Percentiles rank a stretch among this genome's conserved stretches.
Conservation (phyloP, 306 rosid species). For the Purshia tridentata region DNA sequence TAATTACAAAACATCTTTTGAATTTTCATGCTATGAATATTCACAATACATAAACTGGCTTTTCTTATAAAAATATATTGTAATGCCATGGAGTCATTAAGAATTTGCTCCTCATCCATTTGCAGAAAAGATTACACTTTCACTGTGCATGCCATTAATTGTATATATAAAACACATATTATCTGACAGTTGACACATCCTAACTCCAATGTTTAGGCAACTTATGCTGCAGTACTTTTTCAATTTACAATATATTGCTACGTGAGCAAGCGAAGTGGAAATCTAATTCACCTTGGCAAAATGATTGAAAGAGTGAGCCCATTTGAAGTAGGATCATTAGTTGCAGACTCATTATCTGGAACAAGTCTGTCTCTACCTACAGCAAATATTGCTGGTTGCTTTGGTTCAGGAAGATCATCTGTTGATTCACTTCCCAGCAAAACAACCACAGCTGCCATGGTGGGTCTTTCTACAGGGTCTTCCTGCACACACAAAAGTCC, state of each 20-base stretch:
- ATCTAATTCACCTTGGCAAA: neutral
- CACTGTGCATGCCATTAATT: too few species aligned
- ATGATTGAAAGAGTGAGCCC: neutral
- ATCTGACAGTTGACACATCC: too few species aligned
- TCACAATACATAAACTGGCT: too few species aligned
- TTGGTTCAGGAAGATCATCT: constrained; percentile 43
- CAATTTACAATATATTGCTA: neutral
- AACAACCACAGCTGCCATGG: constrained; percentile 43
- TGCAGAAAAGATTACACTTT: too few species aligned
- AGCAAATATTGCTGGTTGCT: constrained; percentile 42
- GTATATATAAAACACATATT: too few species aligned
- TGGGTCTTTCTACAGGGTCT: constrained; percentile 52
- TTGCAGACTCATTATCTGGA: constrained; percentile 18
- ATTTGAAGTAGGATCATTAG: neutral
- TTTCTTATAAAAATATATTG: too few species aligned
- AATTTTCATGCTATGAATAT: too few species aligned
- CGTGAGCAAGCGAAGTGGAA: neutral
- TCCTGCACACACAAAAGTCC: constrained; percentile 62
- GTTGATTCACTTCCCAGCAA: constrained; percentile 35
- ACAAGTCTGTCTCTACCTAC: constrained; percentile 3
- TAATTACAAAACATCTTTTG: too few species aligned
- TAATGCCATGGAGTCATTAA: too few species aligned
- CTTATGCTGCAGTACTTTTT: neutral
- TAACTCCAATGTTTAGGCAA: too few species aligned
- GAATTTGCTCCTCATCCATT: too few species aligned